These are phyloP conservation scores for Cordyceps fumosorosea DNA, from an alignment of 2,329 filamentous ascomycete genomes.

Conservation along the genomic window DNA sequence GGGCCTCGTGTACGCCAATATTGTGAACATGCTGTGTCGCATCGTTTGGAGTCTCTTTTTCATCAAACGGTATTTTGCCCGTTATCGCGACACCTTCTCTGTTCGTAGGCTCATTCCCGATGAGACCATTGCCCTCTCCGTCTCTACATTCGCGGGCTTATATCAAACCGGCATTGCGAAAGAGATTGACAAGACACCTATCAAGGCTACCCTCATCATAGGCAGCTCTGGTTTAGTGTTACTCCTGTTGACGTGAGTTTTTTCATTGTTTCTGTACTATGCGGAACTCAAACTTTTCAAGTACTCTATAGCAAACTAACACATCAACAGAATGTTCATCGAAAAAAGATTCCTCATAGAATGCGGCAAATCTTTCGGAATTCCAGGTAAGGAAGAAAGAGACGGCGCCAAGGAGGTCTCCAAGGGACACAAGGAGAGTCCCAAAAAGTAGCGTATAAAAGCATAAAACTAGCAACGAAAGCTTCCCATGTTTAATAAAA, in stretches of 20 bases:
- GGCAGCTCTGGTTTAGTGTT: conserved; percentile 45
- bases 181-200: conserved; percentile 20
- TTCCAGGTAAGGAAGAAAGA: conserved; percentile 16
- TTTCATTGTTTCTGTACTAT: conserved; percentile 12
- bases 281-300: conserved; percentile 7
- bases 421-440: neutral
- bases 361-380: conserved; percentile 40
- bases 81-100: conserved; percentile 30
- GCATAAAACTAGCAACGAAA: neutral
- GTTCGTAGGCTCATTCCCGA: conserved; percentile 23
- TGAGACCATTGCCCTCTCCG: conserved; percentile 21
- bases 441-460: conserved; percentile 4
- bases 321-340: conserved; percentile 38
- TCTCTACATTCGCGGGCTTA: conserved; percentile 23
- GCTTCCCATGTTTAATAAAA: conserved; percentile 4
- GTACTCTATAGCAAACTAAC: neutral
- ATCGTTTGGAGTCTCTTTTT: conserved; percentile 76
- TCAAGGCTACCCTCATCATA: conserved; percentile 38
- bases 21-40: conserved; percentile 80
- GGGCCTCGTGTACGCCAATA: conserved; percentile 81
- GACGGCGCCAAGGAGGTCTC: conserved; percentile 19
- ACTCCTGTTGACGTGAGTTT: conserved; percentile 53
- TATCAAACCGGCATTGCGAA: conserved; percentile 21
- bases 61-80: conserved; percentile 57
- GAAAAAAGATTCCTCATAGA: conserved; percentile 49